phyloP scores from a whole-genome alignment of 2,329 filamentous ascomycete species.

The Gyromitra esculenta region DNA sequence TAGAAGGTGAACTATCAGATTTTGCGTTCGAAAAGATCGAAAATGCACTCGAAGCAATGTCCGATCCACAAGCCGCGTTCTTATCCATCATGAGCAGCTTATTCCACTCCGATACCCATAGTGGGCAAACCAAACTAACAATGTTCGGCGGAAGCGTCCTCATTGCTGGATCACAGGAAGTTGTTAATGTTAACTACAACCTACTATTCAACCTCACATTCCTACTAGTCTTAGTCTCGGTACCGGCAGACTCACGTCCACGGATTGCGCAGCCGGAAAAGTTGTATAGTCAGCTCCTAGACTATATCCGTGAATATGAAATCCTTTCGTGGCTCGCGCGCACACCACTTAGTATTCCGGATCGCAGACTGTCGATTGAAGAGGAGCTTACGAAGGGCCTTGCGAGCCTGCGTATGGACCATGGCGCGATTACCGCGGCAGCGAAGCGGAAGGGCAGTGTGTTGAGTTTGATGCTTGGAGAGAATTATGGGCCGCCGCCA shows the following conservation, averaged over 20 bases:
- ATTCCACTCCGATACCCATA: conserved; percentile 62
- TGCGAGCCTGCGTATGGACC: conserved; percentile 49
- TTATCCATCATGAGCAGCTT: conserved; percentile 66
- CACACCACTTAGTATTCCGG: conserved; percentile 63
- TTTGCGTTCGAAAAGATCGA: conserved; percentile 69
- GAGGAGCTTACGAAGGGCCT: conserved; percentile 55
- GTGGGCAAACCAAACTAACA: conserved; percentile 67
- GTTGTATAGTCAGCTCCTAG: conserved; percentile 72
- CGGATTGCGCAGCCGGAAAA: conserved; percentile 71
- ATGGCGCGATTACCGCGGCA: conserved; percentile 11
- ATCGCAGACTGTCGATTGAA: conserved; percentile 59
- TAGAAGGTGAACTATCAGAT: conserved; percentile 81
- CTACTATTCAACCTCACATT: conserved; percentile 84
- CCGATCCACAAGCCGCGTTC: conserved; percentile 64
- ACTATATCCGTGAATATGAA: conserved; percentile 76
- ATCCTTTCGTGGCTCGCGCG: conserved; percentile 75
- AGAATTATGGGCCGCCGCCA: conserved; percentile 69
- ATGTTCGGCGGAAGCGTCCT: conserved; percentile 79
- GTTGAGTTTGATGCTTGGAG: conserved; percentile 64
- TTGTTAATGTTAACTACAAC: conserved; percentile 75
- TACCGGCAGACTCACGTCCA: conserved; percentile 73
- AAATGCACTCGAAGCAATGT: conserved; percentile 56
- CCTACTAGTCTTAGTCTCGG: conserved; percentile 85
- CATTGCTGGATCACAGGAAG: conserved; percentile 81
- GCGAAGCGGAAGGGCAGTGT: conserved; percentile 56